Evolutionary conservation across 768 basidiomycete genomes (phyloP).

Genomic region (Auriscalpium orientale): DNA sequence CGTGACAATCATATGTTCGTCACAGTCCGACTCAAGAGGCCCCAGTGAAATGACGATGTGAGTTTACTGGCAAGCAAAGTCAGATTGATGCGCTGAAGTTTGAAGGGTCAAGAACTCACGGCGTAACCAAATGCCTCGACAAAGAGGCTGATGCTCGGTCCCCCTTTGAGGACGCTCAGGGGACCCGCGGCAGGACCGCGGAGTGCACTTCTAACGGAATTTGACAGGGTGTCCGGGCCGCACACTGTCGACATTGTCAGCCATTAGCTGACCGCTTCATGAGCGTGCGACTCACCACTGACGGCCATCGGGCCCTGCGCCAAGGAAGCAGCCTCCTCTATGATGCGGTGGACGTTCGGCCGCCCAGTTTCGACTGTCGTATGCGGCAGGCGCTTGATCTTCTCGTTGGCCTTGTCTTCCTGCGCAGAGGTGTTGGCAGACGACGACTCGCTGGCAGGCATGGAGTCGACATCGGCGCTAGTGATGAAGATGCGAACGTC

Average conservation of each 20-base stretch:
- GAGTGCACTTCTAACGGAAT: slow-evolving; percentile 32
- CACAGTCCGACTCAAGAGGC: too few species aligned
- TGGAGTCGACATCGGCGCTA: slow-evolving; percentile 15
- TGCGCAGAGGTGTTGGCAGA: neutral
- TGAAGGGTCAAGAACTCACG: slow-evolving; percentile 8
- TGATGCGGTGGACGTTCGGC: neutral
- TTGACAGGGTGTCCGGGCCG: slow-evolving; percentile 34
- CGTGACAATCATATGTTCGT: too few species aligned
- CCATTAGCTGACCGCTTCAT: neutral
- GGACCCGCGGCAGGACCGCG: slow-evolving; percentile 28
- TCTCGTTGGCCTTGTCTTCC: neutral
- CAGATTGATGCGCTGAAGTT: too few species aligned
- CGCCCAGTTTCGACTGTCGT: neutral
- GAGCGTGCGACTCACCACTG: slow-evolving; percentile 31
- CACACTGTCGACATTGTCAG: slow-evolving; percentile 32
- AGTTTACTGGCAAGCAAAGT: too few species aligned
- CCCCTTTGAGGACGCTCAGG: slow-evolving; percentile 33
- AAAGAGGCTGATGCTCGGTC: slow-evolving; percentile 37
- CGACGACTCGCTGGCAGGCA: slow-evolving; percentile 38
- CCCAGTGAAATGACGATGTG: too few species aligned
- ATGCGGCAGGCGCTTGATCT: neutral
- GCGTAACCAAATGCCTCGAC: slow-evolving; percentile 37
- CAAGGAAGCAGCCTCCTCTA: neutral
- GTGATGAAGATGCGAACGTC: neutral
- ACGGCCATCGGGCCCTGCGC: slow-evolving; percentile 29